Evolutionary conservation across 495 filamentous ascomycete species (phyloP).

Genomic region (Aspergillus asperescens): DNA sequence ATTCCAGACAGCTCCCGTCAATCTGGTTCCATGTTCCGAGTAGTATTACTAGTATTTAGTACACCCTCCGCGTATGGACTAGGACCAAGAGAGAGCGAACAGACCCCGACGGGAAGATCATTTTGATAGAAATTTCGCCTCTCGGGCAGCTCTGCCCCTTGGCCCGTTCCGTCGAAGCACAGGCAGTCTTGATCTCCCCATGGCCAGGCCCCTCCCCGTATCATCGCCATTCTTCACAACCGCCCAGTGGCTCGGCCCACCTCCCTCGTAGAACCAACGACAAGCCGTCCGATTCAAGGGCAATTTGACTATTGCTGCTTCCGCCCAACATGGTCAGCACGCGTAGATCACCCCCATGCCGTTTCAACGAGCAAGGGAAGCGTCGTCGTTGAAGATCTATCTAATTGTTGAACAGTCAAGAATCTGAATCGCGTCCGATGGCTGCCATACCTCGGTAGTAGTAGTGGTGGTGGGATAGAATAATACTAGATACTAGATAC

Average conservation of each 20-base stretch:
- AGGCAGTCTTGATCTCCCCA: neutral
- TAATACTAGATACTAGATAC: neutral
- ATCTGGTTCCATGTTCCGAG: too few species aligned
- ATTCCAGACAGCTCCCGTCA: too few species aligned
- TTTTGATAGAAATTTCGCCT: too few species aligned
- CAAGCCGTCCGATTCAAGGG: constrained; percentile 1
- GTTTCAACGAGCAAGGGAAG: constrained; percentile 17
- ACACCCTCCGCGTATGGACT: too few species aligned
- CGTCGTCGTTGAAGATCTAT: too few species aligned
- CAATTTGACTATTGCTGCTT: constrained; percentile 9
- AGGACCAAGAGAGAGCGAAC: too few species aligned
- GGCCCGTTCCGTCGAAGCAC: constrained; percentile 4
- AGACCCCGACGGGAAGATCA: too few species aligned
- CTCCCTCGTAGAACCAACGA: constrained; percentile 14
- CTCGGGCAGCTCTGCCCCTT: constrained; percentile 3
- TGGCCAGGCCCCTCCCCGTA: constrained; percentile 14
- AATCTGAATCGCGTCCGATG: too few species aligned
- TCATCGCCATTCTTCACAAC: constrained; percentile 21
- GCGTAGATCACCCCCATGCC: constrained; percentile 21
- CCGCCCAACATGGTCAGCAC: constrained; percentile 14
- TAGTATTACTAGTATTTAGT: too few species aligned
- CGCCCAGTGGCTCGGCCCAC: constrained; percentile 25
- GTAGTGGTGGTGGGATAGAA: neutral
- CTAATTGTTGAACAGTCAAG: too few species aligned
- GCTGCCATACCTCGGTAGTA: neutral